Evolutionary conservation across 140 eudicot species (phyloP).

Genomic region (Senecio squalidus): DNA sequence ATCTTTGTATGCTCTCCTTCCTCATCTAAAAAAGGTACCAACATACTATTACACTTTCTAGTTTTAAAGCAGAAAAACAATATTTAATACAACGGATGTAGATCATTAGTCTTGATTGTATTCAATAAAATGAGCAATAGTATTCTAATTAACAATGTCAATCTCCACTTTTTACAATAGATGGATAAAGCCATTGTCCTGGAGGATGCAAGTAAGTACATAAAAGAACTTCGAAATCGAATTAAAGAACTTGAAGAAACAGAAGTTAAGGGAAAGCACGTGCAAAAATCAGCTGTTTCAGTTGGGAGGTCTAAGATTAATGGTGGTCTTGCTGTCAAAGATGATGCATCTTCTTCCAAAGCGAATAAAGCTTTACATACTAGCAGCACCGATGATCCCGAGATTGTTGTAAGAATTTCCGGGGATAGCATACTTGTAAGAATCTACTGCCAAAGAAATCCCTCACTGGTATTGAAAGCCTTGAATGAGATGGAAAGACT

Average conservation of each 20-base stretch:
- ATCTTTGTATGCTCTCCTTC: slow-evolving; percentile 42
- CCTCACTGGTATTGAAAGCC: slow-evolving; percentile 23
- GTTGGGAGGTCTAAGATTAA: slow-evolving; percentile 11
- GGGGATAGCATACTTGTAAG: slow-evolving; percentile 32
- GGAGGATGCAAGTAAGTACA: slow-evolving; percentile 47
- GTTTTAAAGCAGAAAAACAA: no score
- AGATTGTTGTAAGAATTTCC: slow-evolving; percentile 15
- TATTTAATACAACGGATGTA: not conserved
- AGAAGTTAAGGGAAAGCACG: slow-evolving; percentile 11
- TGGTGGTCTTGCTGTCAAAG: slow-evolving; percentile 14
- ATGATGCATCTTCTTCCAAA: slow-evolving; percentile 21
- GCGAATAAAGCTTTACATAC: slow-evolving; percentile 13
- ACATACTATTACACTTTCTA: not conserved
- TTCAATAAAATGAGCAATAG: no score
- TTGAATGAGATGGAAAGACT: slow-evolving; percentile 40
- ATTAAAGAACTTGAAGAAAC: slow-evolving; percentile 38
- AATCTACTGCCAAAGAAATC: slow-evolving; percentile 34
- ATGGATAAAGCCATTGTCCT: slow-evolving; percentile 53
- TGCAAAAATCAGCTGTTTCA: slow-evolving; percentile 10
- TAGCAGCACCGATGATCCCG: not conserved
- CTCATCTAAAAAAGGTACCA: slow-evolving; percentile 57
- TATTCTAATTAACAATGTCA: not conserved
- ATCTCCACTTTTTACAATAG: slow-evolving; percentile 14
- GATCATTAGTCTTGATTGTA: no score
- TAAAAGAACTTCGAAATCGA: slow-evolving; percentile 48